Evolutionary conservation across 2,329 filamentous ascomycete species (phyloP), one percentile per base, ranked within the genome.

Genomic region (Lasiodiplodia theobromae): DNA sequence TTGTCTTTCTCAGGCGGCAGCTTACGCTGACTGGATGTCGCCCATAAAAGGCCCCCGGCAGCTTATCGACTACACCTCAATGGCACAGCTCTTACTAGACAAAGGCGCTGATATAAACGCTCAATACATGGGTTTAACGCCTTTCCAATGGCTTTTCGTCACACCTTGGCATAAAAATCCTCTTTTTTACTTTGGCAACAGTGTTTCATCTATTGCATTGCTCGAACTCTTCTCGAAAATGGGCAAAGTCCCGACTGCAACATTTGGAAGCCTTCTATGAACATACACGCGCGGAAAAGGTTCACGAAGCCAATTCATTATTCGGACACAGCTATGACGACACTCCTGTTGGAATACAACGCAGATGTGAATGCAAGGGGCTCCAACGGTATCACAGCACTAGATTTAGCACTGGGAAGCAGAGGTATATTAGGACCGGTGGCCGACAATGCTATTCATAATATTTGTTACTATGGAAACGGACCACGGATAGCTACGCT

Each of bases 391-490:
- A 16, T 18, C 18, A 18, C 40, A 1, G 40, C 14, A 7, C 40
- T 44, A 2, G 40, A 44, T 44, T 31, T 1, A 1, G 28, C 28
- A 31, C 28, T 31, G 5, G 5, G 28, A 3, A 31, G 28, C 1
- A 31, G 5, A 31, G 5, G 28, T 31, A 31, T 6, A 8, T 0
- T 7, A 31, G 2, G 1, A 2, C 7, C 8, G 8, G 5, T 6
- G 1, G 5, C 5, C 28, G 1, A 1, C 28, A 2, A 0, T 7
- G 28, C 1, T 31, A 1, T 8, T 31, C 1, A 1, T 5, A 8
- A 2, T 31, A 8, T 7, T 31, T 4, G 1, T 1, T 3, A 8
- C 28, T 3, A 1, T 31, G 8, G 28, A 31, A 8, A 3, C 28
- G 28, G 3, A 8, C 1, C 28, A 31, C 28, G 8, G 28, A 31